These are phyloP conservation scores for Didymella arachidicola DNA, from an alignment of 2,329 filamentous ascomycete genomes.

Conservation along the genomic window DNA sequence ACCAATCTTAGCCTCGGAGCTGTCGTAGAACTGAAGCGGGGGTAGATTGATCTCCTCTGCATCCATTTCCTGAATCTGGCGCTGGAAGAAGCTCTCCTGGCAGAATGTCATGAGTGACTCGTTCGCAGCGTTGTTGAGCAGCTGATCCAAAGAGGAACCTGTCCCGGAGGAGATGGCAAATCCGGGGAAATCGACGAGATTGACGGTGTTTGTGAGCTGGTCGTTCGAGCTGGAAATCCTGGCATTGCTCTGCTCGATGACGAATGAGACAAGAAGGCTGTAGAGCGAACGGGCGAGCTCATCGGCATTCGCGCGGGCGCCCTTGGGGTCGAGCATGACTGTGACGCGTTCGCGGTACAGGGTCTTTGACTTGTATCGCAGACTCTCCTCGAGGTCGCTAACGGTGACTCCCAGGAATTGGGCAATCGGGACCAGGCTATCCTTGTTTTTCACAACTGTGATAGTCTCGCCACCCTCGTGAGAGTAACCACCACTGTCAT, in stretches of 20 bases:
- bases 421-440: slow-evolving; percentile 82
- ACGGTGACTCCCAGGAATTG: slow-evolving; percentile 91
- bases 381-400: slow-evolving; percentile 81
- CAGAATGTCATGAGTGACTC: slow-evolving; percentile 94
- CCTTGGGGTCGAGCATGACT: slow-evolving; percentile 92
- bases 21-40: slow-evolving; percentile 96
- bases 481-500: slow-evolving; percentile 95
- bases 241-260: slow-evolving; percentile 93
- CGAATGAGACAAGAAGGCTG: slow-evolving; percentile 89
- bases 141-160: slow-evolving; percentile 84
- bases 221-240: slow-evolving; percentile 87
- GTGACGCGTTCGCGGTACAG: slow-evolving; percentile 97
- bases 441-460: slow-evolving; percentile 92
- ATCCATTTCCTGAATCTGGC: slow-evolving; percentile 90
- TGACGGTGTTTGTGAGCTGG: slow-evolving; percentile 88
- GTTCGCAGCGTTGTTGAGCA: slow-evolving; percentile 91
- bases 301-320: slow-evolving; percentile 89
- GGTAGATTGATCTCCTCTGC: slow-evolving; percentile 91
- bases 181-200: slow-evolving; percentile 94
- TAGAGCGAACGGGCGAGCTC: slow-evolving; percentile 94
- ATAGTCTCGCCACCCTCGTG: slow-evolving; percentile 89
- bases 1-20: slow-evolving; percentile 90
- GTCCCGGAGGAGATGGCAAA: slow-evolving; percentile 87
- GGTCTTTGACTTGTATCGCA: slow-evolving; percentile 97
- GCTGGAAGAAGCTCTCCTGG: slow-evolving; percentile 94